A percentile compares a stretch with the other conserved stretches of the same genome.
These are phyloP conservation scores for Phytophthora sojae DNA, from an alignment of 352 stramenopile genomes.

Conservation along the genomic window DNA sequence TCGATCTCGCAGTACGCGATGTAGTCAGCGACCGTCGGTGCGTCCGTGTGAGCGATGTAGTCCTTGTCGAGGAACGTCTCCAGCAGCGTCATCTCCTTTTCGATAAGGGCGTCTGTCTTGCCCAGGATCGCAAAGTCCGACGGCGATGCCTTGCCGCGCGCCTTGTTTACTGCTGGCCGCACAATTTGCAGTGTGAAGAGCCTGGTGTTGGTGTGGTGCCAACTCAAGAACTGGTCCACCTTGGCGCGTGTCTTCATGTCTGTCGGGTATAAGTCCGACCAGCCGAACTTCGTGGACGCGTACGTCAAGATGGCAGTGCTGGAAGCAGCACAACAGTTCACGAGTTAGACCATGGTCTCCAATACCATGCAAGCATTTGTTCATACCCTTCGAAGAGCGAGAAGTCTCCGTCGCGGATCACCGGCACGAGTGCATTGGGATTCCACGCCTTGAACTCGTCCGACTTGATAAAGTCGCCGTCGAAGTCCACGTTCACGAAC, in stretches of 20 bases:
- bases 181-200: constrained; percentile 47
- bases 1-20: constrained; percentile 64
- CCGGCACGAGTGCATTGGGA: constrained; percentile 56
- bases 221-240: constrained; percentile 61
- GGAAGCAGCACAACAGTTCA: background rate
- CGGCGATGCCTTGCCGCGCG: constrained; percentile 22
- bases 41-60: constrained; percentile 49
- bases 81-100: constrained; percentile 39
- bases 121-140: constrained; percentile 38
- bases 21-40: constrained; percentile 57
- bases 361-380: background rate
- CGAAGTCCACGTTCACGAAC: constrained; percentile 42
- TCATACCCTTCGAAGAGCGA: constrained; percentile 58
- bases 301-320: constrained; percentile 61
- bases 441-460: constrained; percentile 65
- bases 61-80: constrained; percentile 53
- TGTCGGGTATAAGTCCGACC: constrained; percentile 54
- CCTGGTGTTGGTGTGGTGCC: constrained; percentile 54
- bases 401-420: constrained; percentile 65
- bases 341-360: constrained; percentile 3
- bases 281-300: constrained; percentile 48
- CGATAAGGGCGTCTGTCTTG: constrained; percentile 41
- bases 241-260: constrained; percentile 46
- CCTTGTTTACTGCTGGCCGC: constrained; percentile 28
- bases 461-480: constrained; percentile 32